phyloP scores from a whole-genome alignment of 805 yeast species.

The Saturnispora galanensis region DNA sequence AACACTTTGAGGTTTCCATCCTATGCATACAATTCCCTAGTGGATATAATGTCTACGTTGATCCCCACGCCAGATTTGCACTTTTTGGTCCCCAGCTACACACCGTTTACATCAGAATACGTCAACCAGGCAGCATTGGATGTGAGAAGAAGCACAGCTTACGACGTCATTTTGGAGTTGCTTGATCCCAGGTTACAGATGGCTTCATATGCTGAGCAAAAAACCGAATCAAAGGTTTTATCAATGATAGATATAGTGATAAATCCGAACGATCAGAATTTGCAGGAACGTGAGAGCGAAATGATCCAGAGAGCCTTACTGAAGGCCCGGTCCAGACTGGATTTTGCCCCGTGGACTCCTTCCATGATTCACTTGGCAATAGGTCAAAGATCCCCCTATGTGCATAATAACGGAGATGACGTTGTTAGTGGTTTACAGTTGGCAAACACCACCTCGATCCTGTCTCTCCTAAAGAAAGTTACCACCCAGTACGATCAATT shows the following conservation, averaged over 20 bases:
- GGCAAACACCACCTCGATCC: slow-evolving; percentile 71
- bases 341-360: slow-evolving; percentile 82
- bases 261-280: slow-evolving; percentile 34
- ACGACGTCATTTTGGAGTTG: slow-evolving; percentile 77
- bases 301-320: slow-evolving; percentile 45
- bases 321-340: slow-evolving; percentile 52
- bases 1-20: slow-evolving; percentile 80
- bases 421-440: slow-evolving; percentile 72
- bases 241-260: slow-evolving; percentile 62
- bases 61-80: slow-evolving; percentile 82
- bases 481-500: slow-evolving; percentile 72
- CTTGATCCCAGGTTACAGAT: slow-evolving; percentile 69
- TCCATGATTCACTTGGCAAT: slow-evolving; percentile 69
- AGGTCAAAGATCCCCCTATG: slow-evolving; percentile 62
- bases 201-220: slow-evolving; percentile 38
- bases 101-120: slow-evolving; percentile 68
- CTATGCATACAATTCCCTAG: slow-evolving; percentile 78
- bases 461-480: slow-evolving; percentile 54
- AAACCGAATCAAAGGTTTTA: slow-evolving; percentile 35
- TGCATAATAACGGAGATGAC: slow-evolving; percentile 27
- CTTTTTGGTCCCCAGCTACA: slow-evolving; percentile 57
- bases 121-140: slow-evolving; percentile 35
- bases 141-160: slow-evolving; percentile 60
- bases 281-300: slow-evolving; percentile 30
- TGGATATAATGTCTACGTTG: slow-evolving; percentile 70